Evolutionary conservation across 768 basidiomycete species (phyloP), one percentile per base, ranked within the genome.

Genomic region (Boletus vinaceobasis): DNA sequence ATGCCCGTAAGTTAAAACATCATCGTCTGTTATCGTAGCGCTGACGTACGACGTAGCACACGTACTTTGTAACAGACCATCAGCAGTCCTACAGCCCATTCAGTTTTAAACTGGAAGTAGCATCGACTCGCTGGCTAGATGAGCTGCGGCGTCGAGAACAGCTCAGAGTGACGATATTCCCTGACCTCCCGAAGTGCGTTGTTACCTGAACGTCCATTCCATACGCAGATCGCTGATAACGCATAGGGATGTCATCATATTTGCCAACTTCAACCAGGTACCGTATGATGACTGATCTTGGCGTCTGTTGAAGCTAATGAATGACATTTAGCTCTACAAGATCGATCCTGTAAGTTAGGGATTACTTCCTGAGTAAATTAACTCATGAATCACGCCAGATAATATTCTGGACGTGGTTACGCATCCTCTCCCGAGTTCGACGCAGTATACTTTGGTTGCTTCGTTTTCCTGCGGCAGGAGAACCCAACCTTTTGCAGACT

Each of bases 261-360:
- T 81, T 55, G 77, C 78, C 47, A 81, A 80, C 61, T 80, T 80
- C 60, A 81, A 80, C 60, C 79, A 81, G 74, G 77, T 77, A 59
- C 21, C 21, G 43, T 45, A 50, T 36, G 61, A 52, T 27, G 36
- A n/a, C 29, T 52, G 43, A 49, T 43, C 31, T 31, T 49, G 43
- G 14, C 9, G 14, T 26, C 7, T 10, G 39, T 56, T 38, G 38
- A 54, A 50, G 45, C 58, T 65, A 45, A 64, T 17, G 26, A 14
- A 10, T 21, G 19, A 40, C 40, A 23, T 37, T 9, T 54, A 77
- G 76, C 65, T 80, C 17, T 80, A 80, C 67, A 80, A 80, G 72
- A 65, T 76, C 29, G 72, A 75, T 39, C 75, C 75, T 31, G 74
- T 73, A 54, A 60, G 71, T 53, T 17, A 11, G 10, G 35, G 27